phyloP scores from a whole-genome alignment of 495 filamentous ascomycete species.

The Polyplosphaeria fusca region DNA sequence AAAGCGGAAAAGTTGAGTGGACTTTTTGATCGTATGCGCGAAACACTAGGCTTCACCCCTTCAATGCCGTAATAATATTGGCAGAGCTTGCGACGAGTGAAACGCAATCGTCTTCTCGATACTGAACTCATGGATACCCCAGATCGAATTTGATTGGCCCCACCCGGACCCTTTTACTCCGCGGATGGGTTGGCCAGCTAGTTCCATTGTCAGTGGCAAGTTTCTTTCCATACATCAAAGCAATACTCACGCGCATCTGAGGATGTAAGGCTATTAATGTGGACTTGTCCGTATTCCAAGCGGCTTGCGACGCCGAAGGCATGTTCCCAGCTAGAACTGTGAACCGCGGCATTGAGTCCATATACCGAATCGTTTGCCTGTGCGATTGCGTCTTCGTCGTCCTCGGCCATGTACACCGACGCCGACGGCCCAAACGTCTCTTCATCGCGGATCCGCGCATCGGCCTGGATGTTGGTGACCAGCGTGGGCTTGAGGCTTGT shows the following conservation, averaged over 20 bases:
- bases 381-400: slow-evolving; percentile 36
- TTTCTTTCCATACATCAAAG: slow-evolving; percentile 64
- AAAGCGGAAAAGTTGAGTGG: too few relatives aligned
- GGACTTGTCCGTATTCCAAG: slow-evolving; percentile 39
- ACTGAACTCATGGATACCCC: slow-evolving; percentile 69
- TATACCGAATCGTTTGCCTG: slow-evolving; percentile 44
- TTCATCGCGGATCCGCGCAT: slow-evolving; percentile 76
- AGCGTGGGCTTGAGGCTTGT: slow-evolving; percentile 69
- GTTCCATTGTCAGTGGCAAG: slow-evolving; percentile 62
- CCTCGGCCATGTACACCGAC: slow-evolving; percentile 51
- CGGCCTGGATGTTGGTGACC: slow-evolving; percentile 60
- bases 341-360: slow-evolving; percentile 40
- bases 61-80: too few relatives aligned
- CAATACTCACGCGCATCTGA: slow-evolving; percentile 8
- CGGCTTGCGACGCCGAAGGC: slow-evolving; percentile 39
- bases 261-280: slow-evolving; percentile 22
- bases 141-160: slow-evolving; percentile 58
- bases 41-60: too few relatives aligned
- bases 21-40: too few relatives aligned
- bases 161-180: slow-evolving; percentile 82
- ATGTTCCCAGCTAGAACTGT: slow-evolving; percentile 37
- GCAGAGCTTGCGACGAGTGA: too few relatives aligned
- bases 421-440: slow-evolving; percentile 84
- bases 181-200: slow-evolving; percentile 77
- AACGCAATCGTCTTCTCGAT: slow-evolving; percentile 80